Evolutionary conservation across 2,329 filamentous ascomycete species (phyloP).

Genomic region (Grosmannia huntii): DNA sequence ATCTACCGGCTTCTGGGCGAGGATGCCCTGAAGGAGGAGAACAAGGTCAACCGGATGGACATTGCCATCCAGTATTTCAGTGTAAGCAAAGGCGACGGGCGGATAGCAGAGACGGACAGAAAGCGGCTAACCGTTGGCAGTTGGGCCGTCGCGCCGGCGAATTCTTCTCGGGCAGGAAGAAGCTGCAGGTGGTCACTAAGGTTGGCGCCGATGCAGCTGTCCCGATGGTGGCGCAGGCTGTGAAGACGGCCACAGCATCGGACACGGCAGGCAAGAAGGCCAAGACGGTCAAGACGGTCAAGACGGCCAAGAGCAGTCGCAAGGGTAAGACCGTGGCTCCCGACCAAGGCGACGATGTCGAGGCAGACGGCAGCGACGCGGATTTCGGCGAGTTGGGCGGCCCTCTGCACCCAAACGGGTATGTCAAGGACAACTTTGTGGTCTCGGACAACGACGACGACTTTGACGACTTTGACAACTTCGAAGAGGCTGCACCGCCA

Average conservation of each 20-base stretch:
- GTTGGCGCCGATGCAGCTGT: constrained; percentile 15
- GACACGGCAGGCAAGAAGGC: constrained; percentile 7
- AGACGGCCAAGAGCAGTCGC: background rate
- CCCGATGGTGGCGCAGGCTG: background rate
- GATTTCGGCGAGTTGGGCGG: constrained; percentile 25
- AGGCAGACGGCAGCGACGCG: constrained; percentile 24
- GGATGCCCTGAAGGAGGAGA: constrained; percentile 59
- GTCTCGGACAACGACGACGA: constrained; percentile 23
- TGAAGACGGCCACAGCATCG: background rate
- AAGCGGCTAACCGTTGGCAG: constrained; percentile 15
- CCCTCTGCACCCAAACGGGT: constrained; percentile 26
- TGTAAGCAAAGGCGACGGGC: constrained; percentile 34
- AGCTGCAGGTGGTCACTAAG: constrained; percentile 29
- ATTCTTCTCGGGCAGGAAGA: constrained; percentile 32
- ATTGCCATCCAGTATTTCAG: constrained; percentile 66
- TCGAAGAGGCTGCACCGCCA: constrained; percentile 20
- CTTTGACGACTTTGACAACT: constrained; percentile 20
- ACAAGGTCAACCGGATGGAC: constrained; percentile 47
- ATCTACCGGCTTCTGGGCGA: constrained; percentile 65
- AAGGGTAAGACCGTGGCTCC: constrained; percentile 8
- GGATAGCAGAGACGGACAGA: no score
- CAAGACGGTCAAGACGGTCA: constrained; percentile 9
- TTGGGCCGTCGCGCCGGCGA: constrained; percentile 27
- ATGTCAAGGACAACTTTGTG: constrained; percentile 29
- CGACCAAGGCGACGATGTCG: constrained; percentile 14